Conservation (phyloP, 345 rosid genomes). For the Populus tremula region DNA sequence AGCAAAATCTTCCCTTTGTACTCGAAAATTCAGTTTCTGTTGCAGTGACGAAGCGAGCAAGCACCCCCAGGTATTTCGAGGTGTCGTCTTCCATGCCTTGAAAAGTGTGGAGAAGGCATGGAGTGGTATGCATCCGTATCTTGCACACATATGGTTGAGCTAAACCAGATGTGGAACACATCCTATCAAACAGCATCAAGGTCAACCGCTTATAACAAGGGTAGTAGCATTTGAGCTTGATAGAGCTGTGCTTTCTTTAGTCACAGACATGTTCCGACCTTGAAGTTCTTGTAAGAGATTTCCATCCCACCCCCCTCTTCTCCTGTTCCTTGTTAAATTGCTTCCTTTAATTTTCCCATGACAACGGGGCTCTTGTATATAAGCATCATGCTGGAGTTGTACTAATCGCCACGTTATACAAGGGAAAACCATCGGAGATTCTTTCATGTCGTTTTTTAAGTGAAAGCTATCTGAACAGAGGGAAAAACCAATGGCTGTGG, state of each 20-base stretch:
- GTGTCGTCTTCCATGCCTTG: not conserved
- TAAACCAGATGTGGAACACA: too few relatives aligned
- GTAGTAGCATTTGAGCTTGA: not conserved
- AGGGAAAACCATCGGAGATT: not conserved
- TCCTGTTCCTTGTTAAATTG: not conserved
- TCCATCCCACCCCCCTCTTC: constrained; percentile 28
- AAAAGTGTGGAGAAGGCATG: not conserved
- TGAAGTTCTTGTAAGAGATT: constrained; percentile 42
- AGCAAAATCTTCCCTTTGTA: too few relatives aligned
- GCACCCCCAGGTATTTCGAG: not conserved
- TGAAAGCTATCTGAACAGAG: not conserved
- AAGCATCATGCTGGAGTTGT: constrained; percentile 7
- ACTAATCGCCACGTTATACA: not conserved
- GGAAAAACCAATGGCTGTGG: not conserved
- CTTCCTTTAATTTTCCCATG: not conserved
- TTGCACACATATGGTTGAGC: not conserved
- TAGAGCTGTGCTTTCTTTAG: not conserved
- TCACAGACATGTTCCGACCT: constrained; percentile 37
- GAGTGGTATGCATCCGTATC: not conserved
- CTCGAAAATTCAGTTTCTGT: too few relatives aligned
- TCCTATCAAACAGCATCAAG: too few relatives aligned
- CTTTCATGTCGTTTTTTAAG: not conserved
- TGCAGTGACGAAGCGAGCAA: too few relatives aligned
- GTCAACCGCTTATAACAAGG: too few relatives aligned
- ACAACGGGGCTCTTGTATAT: not conserved